Conservation (phyloP, 345 rosid species). For the Camelina laxa region DNA sequence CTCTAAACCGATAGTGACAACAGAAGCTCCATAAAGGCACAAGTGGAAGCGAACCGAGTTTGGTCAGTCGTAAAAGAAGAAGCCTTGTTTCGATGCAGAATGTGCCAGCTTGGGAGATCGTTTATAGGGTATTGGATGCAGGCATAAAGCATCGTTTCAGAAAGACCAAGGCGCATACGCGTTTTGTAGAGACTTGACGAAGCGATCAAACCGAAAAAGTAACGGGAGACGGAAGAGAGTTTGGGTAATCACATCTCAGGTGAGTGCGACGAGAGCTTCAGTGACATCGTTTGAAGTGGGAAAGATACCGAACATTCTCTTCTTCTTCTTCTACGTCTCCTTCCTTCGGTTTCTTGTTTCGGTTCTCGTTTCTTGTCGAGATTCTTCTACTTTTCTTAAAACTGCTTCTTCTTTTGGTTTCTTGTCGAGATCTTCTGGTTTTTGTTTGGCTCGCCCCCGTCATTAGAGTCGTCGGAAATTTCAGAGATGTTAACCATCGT, state of each 20-base stretch:
- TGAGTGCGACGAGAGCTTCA: neutral
- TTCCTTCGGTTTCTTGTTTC: neutral
- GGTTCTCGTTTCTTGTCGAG: neutral
- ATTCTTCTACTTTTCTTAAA: neutral
- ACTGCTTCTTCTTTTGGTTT: neutral
- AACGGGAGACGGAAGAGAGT: neutral
- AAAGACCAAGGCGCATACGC: neutral
- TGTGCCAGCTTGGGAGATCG: neutral
- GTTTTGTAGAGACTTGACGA: neutral
- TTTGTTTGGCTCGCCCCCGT: neutral
- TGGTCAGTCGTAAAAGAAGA: neutral
- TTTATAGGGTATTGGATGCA: neutral
- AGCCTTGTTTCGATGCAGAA: neutral
- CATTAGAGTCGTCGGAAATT: neutral
- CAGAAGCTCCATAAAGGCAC: neutral
- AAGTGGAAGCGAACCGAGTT: neutral
- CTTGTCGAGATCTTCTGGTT: neutral
- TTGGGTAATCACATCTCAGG: neutral
- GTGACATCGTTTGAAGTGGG: neutral
- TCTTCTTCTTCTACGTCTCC: neutral
- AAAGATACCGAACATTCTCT: neutral
- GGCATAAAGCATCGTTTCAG: neutral
- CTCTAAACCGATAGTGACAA: slow-evolving; percentile 5
- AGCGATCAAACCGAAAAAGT: neutral
- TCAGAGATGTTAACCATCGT: neutral